These are phyloP conservation scores for Xylariaceae sp. DNA, from an alignment of 2,329 filamentous ascomycete species.

Conservation along the genomic window DNA sequence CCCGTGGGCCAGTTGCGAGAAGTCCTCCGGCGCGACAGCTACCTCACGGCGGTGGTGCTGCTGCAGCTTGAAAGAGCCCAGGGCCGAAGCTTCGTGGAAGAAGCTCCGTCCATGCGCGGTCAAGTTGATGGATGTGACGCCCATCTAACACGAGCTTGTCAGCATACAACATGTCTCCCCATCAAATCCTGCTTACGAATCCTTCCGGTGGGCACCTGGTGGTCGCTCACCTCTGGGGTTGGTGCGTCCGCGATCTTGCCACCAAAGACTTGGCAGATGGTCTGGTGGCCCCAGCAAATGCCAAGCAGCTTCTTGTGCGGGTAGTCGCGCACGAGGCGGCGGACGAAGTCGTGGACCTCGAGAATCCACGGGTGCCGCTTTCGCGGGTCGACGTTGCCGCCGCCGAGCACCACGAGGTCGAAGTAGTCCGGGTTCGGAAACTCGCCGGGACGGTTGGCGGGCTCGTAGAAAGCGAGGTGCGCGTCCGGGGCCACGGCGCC, in stretches of 20 bases:
- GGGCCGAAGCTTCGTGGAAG: conserved; percentile 27
- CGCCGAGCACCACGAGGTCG: conserved; percentile 39
- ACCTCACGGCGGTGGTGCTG: conserved; percentile 40
- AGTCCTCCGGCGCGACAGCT: conserved; percentile 10
- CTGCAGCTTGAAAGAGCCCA: conserved; percentile 22
- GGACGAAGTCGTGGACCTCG: conserved; percentile 36
- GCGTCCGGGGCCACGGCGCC: conserved; percentile 26
- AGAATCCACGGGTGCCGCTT: conserved; percentile 37
- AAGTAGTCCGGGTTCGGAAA: conserved; percentile 35
- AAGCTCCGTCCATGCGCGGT: conserved; percentile 35
- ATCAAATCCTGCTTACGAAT: too few relatives aligned
- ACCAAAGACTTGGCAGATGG: conserved; percentile 35
- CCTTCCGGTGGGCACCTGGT: not conserved
- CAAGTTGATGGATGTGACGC: conserved; percentile 32
- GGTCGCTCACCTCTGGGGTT: conserved; percentile 31
- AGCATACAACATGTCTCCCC: too few relatives aligned
- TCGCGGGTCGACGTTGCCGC: conserved; percentile 38
- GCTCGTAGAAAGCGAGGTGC: conserved; percentile 33
- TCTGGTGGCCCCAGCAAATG: conserved; percentile 45
- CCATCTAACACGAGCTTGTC: conserved; percentile 32
- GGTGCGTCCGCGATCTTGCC: conserved; percentile 34
- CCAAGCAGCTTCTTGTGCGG: conserved; percentile 34
- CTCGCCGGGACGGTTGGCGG: conserved; percentile 29
- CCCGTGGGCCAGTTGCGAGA: conserved; percentile 15
- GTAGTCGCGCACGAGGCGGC: conserved; percentile 28